A percentile compares a stretch with the other conserved stretches of the same genome.
phyloP scores from a whole-genome alignment of 805 yeast genomes.

The Metschnikowia continentalis region DNA sequence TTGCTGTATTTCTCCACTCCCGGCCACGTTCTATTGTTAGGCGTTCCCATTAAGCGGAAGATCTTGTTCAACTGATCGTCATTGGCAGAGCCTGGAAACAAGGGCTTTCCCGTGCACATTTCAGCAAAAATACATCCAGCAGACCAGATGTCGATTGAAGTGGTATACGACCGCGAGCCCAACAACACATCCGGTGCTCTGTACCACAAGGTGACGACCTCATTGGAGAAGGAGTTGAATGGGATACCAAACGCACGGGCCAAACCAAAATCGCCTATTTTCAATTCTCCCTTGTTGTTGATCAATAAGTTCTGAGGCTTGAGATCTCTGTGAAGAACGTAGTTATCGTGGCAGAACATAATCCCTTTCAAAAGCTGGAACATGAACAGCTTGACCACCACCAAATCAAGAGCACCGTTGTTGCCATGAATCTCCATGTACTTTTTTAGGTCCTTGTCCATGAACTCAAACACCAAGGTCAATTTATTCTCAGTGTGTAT shows the following conservation, averaged over 20 bases:
- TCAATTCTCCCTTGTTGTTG: constrained; percentile 83
- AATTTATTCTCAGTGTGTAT: constrained; percentile 95
- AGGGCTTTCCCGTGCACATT: constrained; percentile 96
- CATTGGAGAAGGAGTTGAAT: constrained; percentile 93
- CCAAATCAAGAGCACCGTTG: constrained; percentile 68
- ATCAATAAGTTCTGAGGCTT: constrained; percentile 94
- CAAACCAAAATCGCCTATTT: constrained; percentile 93
- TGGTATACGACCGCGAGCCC: constrained; percentile 93
- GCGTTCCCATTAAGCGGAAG: constrained; percentile 93
- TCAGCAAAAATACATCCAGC: constrained; percentile 98
- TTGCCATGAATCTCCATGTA: constrained; percentile 88
- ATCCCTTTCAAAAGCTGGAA: constrained; percentile 89
- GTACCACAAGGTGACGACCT: constrained; percentile 97
- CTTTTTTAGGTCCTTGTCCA: constrained; percentile 90
- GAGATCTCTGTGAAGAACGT: constrained; percentile 80
- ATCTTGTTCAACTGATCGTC: constrained; percentile 92
- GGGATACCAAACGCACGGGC: constrained; percentile 99
- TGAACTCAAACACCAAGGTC: constrained; percentile 86
- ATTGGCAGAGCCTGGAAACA: constrained; percentile 93
- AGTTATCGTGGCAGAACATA: constrained; percentile 78
- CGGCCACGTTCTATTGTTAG: constrained; percentile 95
- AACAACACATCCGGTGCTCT: constrained; percentile 95
- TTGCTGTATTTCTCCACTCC: constrained; percentile 90
- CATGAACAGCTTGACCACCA: constrained; percentile 85
- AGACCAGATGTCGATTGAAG: constrained; percentile 98